A percentile compares a stretch with the other conserved stretches of the same genome.
Evolutionary conservation across 805 yeast genomes (phyloP).

Genomic region (Wickerhamiella kurtzmanii): DNA sequence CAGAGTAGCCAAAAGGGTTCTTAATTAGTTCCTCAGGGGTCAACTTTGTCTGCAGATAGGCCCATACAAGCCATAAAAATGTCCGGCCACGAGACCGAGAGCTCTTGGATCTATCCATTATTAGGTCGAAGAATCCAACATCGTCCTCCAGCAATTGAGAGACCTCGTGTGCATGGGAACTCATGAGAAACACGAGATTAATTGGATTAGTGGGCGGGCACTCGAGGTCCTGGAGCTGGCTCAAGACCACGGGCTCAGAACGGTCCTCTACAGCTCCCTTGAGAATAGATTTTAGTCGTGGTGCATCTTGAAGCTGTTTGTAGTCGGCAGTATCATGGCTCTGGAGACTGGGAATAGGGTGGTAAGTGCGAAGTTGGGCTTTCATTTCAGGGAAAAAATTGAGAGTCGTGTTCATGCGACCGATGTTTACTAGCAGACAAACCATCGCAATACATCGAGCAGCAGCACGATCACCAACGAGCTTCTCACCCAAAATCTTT

Average conservation of each 20-base stretch:
- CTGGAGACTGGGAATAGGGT: constrained; percentile 83
- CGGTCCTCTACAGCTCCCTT: constrained; percentile 74
- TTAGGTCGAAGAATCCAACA: constrained; percentile 35
- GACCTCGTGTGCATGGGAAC: constrained; percentile 44
- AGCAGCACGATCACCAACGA: constrained; percentile 51
- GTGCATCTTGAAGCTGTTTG: constrained; percentile 87
- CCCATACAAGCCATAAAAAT: constrained; percentile 72
- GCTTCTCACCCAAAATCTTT: constrained; percentile 63
- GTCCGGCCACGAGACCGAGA: constrained; percentile 57
- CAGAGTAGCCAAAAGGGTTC: constrained; percentile 45
- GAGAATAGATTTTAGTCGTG: constrained; percentile 75
- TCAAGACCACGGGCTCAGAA: constrained; percentile 17
- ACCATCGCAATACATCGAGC: constrained; percentile 60
- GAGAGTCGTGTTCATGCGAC: constrained; percentile 87
- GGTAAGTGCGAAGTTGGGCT: constrained; percentile 82
- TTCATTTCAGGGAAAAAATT: constrained; percentile 92
- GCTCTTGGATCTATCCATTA: constrained; percentile 46
- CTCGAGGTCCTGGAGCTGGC: background rate
- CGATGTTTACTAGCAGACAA: constrained; percentile 78
- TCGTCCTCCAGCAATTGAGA: constrained; percentile 28
- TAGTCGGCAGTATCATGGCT: constrained; percentile 43
- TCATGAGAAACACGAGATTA: constrained; percentile 58
- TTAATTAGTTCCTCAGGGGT: constrained; percentile 34
- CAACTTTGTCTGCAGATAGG: constrained; percentile 63
- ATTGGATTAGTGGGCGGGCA: constrained; percentile 52